Evolutionary conservation across 257 asterid genomes (phyloP).

Genomic region (Gynochthodes officinalis): DNA sequence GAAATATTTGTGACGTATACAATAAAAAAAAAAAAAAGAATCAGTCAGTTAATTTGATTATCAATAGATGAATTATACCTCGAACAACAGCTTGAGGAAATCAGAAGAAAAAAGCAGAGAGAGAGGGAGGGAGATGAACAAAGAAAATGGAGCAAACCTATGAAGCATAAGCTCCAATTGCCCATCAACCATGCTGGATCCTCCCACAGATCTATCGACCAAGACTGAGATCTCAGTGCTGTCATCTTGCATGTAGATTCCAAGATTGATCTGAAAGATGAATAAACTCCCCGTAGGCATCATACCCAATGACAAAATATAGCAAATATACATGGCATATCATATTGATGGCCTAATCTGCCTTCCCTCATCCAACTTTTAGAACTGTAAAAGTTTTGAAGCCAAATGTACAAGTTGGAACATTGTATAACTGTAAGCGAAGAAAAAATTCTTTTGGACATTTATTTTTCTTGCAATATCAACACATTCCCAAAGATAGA

Average conservation of each 20-base stretch:
- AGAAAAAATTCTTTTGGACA: no score
- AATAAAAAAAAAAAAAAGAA: not conserved
- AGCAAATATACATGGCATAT: not conserved
- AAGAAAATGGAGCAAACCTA: constrained; percentile 41
- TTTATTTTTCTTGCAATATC: no score
- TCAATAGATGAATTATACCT: not conserved
- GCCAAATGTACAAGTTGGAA: not conserved
- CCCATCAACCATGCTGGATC: constrained; percentile 82
- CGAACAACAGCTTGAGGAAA: not conserved
- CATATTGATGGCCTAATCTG: not conserved
- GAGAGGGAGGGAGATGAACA: not conserved
- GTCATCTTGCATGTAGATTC: constrained; percentile 73
- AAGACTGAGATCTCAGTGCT: constrained; percentile 75
- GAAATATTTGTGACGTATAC: constrained; percentile 3
- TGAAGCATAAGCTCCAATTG: constrained; percentile 93
- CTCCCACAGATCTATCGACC: constrained; percentile 96
- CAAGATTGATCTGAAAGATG: constrained; percentile 73
- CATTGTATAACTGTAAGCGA: no score
- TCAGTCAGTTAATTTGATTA: not conserved
- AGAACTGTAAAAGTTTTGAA: not conserved
- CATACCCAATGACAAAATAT: not conserved
- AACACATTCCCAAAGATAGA: not conserved
- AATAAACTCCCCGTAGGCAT: constrained; percentile 4
- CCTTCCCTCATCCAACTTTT: not conserved
- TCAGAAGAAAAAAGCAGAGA: not conserved